Base-by-base conservation (phyloP, 352 stramenopile species). In the Pythium aphanidermatum region DNA sequence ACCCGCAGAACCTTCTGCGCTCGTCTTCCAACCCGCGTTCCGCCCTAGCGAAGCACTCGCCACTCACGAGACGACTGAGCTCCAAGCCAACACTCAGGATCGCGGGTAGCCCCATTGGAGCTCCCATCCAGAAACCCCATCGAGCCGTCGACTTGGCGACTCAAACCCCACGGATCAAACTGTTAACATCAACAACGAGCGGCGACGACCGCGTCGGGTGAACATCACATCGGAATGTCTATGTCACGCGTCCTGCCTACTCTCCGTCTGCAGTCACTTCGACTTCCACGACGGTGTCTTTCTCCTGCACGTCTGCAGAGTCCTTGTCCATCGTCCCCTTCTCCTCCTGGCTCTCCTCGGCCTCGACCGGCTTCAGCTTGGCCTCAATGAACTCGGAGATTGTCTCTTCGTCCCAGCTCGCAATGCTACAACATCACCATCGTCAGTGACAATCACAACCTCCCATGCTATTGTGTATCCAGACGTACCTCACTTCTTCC, bases 381-480 rank as follows among this genome's bases (percentile, higher is more conserved):
- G 70, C 72, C 19, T 53, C 61, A 33, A 88, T 73, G 40, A 84
- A 86, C 66, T 88, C 75, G 7, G 64, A 63, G 57, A 88, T 85
- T 6, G 75, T 74, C 21, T 81, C 68, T 49, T 88, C 75, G 24
- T 88, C 71, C 75, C 75, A 88, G 37, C 74, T 67, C 29, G 72
- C 68, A 45, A 88, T 76, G 50, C 75, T 88, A 26, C 9, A 32
- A 45, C 17, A 46, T 27, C 25, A 33, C 31, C 29, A 38, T n/a
- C 40, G 32, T 24, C 24, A 30, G 23, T 41, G 29, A 48, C 12
- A 16, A 19, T 17, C 17, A 31, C 13, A 30, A 14, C 17, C 14
- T 21, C n/a, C 14, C 19, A 20, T 20, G 13, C 46, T 26, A 29
- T 20, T 28, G 9, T 7, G n/a, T n/a, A n/a, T n/a, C n/a, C n/a